A percentile compares a stretch with the other conserved stretches of the same genome.
phyloP scores from a whole-genome alignment of 495 filamentous ascomycete genomes.

The Aspergillus conjunctus region DNA sequence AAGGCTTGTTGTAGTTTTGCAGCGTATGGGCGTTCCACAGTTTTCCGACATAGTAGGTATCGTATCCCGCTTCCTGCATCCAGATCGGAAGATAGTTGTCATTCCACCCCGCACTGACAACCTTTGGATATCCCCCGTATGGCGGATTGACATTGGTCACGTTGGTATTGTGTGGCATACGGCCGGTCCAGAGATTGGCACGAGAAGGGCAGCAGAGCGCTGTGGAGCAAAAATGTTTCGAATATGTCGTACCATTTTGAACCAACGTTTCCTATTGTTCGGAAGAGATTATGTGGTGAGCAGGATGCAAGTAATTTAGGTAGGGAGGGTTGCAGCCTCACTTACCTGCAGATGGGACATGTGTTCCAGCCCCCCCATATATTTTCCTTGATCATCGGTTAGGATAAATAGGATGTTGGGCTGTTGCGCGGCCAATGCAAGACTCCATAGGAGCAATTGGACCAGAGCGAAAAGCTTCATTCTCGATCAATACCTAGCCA shows the following conservation, averaged over 20 bases:
- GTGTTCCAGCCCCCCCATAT: constrained; percentile 58
- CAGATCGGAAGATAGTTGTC: constrained; percentile 66
- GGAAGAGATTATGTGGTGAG: constrained; percentile 11
- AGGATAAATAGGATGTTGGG: constrained; percentile 65
- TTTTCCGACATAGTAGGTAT: constrained; percentile 72
- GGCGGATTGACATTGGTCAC: constrained; percentile 64
- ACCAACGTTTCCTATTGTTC: constrained; percentile 44
- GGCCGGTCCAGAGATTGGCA: constrained; percentile 62
- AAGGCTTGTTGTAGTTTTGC: constrained; percentile 59
- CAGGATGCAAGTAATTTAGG: background rate
- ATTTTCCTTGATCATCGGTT: constrained; percentile 64
- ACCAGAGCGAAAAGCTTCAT: constrained; percentile 11
- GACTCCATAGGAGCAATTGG: constrained; percentile 10
- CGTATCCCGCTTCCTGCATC: constrained; percentile 67
- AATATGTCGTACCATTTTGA: constrained; percentile 52
- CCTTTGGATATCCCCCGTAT: constrained; percentile 66
- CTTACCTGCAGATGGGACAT: constrained; percentile 53
- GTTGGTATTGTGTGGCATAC: constrained; percentile 69
- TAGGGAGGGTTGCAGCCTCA: background rate
- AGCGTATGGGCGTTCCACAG: constrained; percentile 64
- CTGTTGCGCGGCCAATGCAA: constrained; percentile 23
- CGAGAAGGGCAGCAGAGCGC: constrained; percentile 63
- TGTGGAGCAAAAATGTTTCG: constrained; percentile 58
- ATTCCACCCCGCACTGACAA: constrained; percentile 61
- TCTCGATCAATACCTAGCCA: background rate